Base-by-base conservation (phyloP, 2,329 filamentous ascomycete genomes). In the Mycosphaerella arachidis region DNA sequence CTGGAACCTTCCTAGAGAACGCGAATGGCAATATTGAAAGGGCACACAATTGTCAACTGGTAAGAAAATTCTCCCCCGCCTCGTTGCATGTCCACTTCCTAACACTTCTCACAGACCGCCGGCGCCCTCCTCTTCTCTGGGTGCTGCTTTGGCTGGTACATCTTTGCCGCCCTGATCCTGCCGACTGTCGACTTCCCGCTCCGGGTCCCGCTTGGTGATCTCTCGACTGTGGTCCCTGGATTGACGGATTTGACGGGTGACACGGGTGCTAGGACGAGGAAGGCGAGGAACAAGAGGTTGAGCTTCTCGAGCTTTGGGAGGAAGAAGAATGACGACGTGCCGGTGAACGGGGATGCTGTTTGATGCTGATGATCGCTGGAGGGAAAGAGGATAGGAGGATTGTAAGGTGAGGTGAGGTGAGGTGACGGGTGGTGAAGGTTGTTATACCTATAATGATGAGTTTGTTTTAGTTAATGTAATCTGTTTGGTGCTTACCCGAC, bases 111-210 rank as follows among this genome's bases (percentile, higher is more conserved):
- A 24, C 27, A 64, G 64, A 61, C 60, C 45, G 64, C 64, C 29
- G 62, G 62, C 4, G 62, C 58, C 6, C 33, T 65, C 12, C 48
- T 66, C 16, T 66, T 66, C 50, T 57, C 56, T 5, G 52, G 55
- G 27, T 58, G 50, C 55, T 53, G 60, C 5, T 43, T 64, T 20
- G 64, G 64, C 27, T 66, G 64, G 64, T 66, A 66, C 43, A 27
- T 66, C 33, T 63, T 64, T 20, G 60, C 64, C 4, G 64, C 51
- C 12, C 54, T 66, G 35, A 53, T 64, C 37, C 56, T 66, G 30
- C 64, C 62, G 16, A 64, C 55, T 9, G 64, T 66, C 18, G 64
- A 66, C 53, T 66, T 66, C 43, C 64, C 64, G 6, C 5, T 63
- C 13, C 55, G 55, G 13, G 31, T 66, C 6, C 64, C 64, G 29